Evolutionary conservation across 371 early-diverging fungal species (phyloP), one percentile per base, ranked within the genome.

Genomic region (Funneliformis caledonium): DNA sequence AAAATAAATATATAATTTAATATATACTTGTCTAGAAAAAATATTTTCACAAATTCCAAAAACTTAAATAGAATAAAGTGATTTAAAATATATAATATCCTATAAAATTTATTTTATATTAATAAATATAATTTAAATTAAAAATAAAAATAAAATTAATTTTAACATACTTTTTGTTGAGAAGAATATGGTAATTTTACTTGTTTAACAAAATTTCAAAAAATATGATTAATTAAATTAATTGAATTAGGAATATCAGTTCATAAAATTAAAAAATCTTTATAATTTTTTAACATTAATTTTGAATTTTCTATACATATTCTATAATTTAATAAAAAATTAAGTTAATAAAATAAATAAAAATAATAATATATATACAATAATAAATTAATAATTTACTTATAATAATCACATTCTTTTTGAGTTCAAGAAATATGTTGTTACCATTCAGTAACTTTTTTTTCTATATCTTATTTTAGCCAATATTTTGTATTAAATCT

Each of bases 171-270:
- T n/a, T 45, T n/a, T 45, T 69, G 69, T 45, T 69, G 69, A 43
- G 69, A 69, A 45, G n/a, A 69, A 45, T 42, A 42, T 7, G 69
- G 69, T 19, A 69, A n/a, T 43, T 69, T 14, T n/a, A 69, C 45
- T 43, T 37, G 16, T 69, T 69, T 47, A 45, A 47, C 22, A 19
- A 69, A 69, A 43, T 69, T 43, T 19, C 45, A 69, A 37, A 3
- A 69, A 37, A 37, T 37, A 37, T 37, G 37, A 37, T 37, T 37
- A 2, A 2, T 37, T 2, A 37, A 2, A 37, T 64, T 11, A 64
- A 64, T 64, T 64, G 8, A 64, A 64, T 64, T 64, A 64, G 64
- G 5, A 48, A 48, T 3, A 48, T 9, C 5, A 37, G 37, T 2
- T 3, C 5, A n/a, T n/a, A n/a, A n/a, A 26, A 26, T 26, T 26